A percentile compares a stretch with the other conserved stretches of the same genome.
Evolutionary conservation across 1,284 basidiomycete species (phyloP).

Genomic region (Puccinia hordei): DNA sequence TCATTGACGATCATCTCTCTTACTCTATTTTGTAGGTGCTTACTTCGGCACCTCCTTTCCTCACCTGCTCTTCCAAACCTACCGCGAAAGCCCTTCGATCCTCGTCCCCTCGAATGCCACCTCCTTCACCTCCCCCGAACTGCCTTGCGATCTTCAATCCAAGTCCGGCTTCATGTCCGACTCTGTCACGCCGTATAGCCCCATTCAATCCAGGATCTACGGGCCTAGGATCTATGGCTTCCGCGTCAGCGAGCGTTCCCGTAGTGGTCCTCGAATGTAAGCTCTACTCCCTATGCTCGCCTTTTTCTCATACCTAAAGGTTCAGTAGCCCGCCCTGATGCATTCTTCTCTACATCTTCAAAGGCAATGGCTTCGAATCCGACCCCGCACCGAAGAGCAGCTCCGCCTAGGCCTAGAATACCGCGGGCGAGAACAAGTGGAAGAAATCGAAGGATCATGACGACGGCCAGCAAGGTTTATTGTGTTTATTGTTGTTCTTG

Average conservation of each 20-base stretch:
- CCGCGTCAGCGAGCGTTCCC: slow-evolving; percentile 66
- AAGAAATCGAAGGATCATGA: slow-evolving; percentile 15
- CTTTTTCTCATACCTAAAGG: not conserved
- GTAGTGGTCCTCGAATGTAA: slow-evolving; percentile 92
- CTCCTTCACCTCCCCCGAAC: slow-evolving; percentile 34
- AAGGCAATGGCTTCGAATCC: slow-evolving; percentile 47
- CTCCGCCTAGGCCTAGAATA: slow-evolving; percentile 29
- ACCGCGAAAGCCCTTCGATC: slow-evolving; percentile 83
- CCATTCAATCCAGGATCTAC: slow-evolving; percentile 81
- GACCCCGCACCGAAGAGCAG: slow-evolving; percentile 39
- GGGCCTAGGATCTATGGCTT: slow-evolving; percentile 87
- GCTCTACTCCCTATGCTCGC: not conserved
- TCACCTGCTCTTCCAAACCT: slow-evolving; percentile 96
- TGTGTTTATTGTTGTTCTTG: not conserved
- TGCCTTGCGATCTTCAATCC: slow-evolving; percentile 52
- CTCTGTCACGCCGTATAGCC: slow-evolving; percentile 50
- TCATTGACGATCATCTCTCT: not conserved
- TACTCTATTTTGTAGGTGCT: slow-evolving; percentile 69
- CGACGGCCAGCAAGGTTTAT: not conserved
- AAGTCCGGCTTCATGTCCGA: slow-evolving; percentile 52
- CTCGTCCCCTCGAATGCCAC: slow-evolving; percentile 46
- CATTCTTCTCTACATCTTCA: not conserved
- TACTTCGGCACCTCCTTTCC: slow-evolving; percentile 99
- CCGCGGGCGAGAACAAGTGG: not conserved
- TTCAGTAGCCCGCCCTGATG: not conserved